phyloP scores from a whole-genome alignment of 2,329 filamentous ascomycete genomes.

The Colletotrichum trifolii region DNA sequence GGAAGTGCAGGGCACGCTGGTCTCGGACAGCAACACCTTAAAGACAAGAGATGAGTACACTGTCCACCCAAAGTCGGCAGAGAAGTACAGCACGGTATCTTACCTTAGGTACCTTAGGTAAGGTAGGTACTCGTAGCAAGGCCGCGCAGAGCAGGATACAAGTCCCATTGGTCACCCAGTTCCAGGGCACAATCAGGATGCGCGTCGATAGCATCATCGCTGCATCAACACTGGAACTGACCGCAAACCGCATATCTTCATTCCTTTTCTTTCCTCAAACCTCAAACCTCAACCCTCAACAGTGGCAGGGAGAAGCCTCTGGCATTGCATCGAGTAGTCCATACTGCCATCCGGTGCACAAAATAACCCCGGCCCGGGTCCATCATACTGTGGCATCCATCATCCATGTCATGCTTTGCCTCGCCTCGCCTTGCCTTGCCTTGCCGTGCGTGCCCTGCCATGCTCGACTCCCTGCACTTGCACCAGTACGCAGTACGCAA shows the following conservation, averaged over 20 bases:
- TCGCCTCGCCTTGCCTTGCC: not conserved
- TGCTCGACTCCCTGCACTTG: slow-evolving; percentile 4
- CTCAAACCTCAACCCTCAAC: no score
- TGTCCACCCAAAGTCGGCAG: no score
- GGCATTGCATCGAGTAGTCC: no score
- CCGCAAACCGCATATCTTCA: not conserved
- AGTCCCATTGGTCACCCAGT: slow-evolving; percentile 31
- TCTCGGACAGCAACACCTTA: no score
- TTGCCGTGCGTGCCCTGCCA: slow-evolving; percentile 7
- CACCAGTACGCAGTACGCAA: not conserved
- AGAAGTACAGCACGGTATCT: no score
- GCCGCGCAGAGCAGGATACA: not conserved
- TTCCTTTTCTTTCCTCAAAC: not conserved
- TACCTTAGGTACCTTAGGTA: not conserved
- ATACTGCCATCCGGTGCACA: no score
- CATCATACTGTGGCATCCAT: not conserved
- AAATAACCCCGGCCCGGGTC: no score
- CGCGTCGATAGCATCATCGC: slow-evolving; percentile 36
- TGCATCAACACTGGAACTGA: slow-evolving; percentile 32
- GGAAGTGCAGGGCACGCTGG: no score
- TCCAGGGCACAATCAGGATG: slow-evolving; percentile 34
- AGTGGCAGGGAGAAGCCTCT: no score
- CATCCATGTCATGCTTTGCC: no score
- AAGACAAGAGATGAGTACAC: no score
- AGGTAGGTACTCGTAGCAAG: not conserved